Conservation (phyloP, 352 stramenopile genomes). For the Saprolegnia parasitica region DNA sequence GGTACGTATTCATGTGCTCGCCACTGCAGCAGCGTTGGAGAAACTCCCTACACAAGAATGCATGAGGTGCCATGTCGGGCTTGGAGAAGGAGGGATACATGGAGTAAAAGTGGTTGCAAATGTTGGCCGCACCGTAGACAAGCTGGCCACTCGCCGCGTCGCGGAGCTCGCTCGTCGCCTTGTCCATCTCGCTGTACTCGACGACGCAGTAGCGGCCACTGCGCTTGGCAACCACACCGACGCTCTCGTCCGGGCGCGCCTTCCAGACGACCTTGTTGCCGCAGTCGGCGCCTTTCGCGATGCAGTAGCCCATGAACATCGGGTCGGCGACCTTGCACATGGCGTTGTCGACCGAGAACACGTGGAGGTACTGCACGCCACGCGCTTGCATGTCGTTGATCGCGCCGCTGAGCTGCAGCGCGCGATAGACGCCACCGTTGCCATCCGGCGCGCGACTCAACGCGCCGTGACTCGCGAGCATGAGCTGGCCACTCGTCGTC, state of each 20-base stretch:
- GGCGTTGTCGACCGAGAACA: constrained; percentile 98
- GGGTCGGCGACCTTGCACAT: constrained; percentile 94
- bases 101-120: constrained; percentile 98
- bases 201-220: constrained; percentile 89
- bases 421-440: constrained; percentile 95
- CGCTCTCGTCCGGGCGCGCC: constrained; percentile 87
- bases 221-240: constrained; percentile 83
- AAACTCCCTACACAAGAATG: constrained; percentile 44
- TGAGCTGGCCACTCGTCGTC: constrained; percentile 91
- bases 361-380: constrained; percentile 93
- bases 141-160: constrained; percentile 73
- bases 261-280: constrained; percentile 98
- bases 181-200: constrained; percentile 97
- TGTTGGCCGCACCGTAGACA: constrained; percentile 94
- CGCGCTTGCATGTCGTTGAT: constrained; percentile 76
- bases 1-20: constrained; percentile 82
- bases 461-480: constrained; percentile 82
- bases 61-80: not conserved
- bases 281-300: constrained; percentile 89
- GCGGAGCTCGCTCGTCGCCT: constrained; percentile 52
- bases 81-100: constrained; percentile 49
- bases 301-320: constrained; percentile 95
- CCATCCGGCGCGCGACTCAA: constrained; percentile 93
- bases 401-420: constrained; percentile 83
- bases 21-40: constrained; percentile 82